Conservation (phyloP, 2,329 filamentous ascomycete species). For the Aspergillus glaucus region DNA sequence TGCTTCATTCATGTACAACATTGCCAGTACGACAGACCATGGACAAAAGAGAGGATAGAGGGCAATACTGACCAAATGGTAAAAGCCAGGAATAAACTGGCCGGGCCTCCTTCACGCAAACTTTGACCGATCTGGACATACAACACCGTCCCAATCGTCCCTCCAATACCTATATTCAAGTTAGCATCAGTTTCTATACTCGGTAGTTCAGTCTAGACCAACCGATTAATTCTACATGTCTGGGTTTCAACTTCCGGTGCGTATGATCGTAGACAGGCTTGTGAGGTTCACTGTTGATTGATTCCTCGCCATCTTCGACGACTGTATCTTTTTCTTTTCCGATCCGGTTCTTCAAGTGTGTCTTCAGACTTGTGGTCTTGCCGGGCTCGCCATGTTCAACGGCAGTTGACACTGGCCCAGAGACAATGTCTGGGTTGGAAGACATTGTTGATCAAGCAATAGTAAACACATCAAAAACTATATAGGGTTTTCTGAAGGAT, state of each 20-base stretch:
- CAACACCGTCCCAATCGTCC: slow-evolving; percentile 40
- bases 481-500: slow-evolving; percentile 6
- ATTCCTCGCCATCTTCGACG: slow-evolving; percentile 13
- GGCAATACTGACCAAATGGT: slow-evolving; percentile 37
- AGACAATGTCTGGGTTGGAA: not conserved
- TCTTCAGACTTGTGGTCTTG: not conserved
- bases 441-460: not conserved
- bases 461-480: too few species aligned
- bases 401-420: not conserved
- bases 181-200: not conserved
- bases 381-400: not conserved
- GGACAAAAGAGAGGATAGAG: not conserved
- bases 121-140: slow-evolving; percentile 39
- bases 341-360: not conserved
- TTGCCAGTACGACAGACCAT: not conserved
- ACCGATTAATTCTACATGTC: slow-evolving; percentile 42
- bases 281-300: slow-evolving; percentile 18
- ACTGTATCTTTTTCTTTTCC: slow-evolving; percentile 12
- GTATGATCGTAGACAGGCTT: slow-evolving; percentile 27
- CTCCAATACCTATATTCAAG: slow-evolving; percentile 30
- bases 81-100: slow-evolving; percentile 40
- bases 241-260: slow-evolving; percentile 37
- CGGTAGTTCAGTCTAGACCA: not conserved
- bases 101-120: slow-evolving; percentile 38
- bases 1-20: not conserved